Evolutionary conservation across 106 monocot genomes (phyloP).

Genomic region (Dendrobium huoshanense): DNA sequence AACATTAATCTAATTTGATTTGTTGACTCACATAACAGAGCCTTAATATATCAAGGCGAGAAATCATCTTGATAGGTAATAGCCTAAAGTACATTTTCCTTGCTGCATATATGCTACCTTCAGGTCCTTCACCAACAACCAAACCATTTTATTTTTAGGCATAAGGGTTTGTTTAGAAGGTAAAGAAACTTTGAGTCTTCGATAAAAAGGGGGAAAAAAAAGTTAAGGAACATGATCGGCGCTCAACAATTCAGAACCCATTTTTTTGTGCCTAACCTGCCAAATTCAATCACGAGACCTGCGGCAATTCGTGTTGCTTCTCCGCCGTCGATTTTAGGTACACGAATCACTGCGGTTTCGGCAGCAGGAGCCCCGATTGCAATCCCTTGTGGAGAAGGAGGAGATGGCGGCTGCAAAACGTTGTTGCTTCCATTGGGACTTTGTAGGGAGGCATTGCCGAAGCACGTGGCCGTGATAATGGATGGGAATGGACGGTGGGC

Average conservation of each 20-base stretch:
- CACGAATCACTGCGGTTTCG: neutral
- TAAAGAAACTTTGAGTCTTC: neutral
- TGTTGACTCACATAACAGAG: too few relatives aligned
- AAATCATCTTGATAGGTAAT: too few relatives aligned
- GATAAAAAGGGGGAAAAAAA: neutral
- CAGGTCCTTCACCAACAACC: too few relatives aligned
- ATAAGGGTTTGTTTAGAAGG: too few relatives aligned
- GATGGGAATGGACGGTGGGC: slow-evolving; percentile 59
- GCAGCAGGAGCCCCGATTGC: neutral
- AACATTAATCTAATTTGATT: too few relatives aligned
- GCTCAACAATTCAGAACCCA: neutral
- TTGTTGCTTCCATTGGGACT: slow-evolving; percentile 21
- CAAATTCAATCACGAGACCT: neutral
- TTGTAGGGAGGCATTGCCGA: slow-evolving; percentile 24
- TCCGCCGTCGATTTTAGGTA: neutral
- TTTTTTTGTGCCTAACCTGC: neutral
- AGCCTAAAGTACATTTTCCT: too few relatives aligned
- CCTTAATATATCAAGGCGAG: too few relatives aligned
- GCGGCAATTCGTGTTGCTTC: neutral
- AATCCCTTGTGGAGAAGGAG: neutral
- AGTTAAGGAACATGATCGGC: neutral
- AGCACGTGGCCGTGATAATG: slow-evolving; percentile 59
- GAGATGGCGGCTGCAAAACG: neutral
- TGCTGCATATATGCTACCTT: too few relatives aligned
- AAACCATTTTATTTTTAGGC: too few relatives aligned